phyloP scores from a whole-genome alignment of 176 grass and related monocot species.

The Phyllostachys edulis region DNA sequence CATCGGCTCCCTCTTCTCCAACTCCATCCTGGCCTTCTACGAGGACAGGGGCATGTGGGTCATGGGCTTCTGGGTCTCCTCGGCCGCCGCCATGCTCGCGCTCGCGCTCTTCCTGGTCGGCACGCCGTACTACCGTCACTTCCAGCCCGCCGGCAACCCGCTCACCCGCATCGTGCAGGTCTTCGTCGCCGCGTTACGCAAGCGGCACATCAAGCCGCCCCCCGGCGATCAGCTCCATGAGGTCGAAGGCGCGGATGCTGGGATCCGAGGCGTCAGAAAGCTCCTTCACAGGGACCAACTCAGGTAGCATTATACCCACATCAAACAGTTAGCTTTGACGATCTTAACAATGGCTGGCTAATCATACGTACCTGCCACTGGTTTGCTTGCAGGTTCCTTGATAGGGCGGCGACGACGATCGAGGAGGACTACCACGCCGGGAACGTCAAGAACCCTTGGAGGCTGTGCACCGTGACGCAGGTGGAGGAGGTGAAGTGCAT shows the following conservation, averaged over 20 bases:
- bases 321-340: too few species aligned
- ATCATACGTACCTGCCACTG: too few species aligned
- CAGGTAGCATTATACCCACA: constrained; percentile 11
- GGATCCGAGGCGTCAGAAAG: constrained; percentile 33
- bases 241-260: constrained; percentile 32
- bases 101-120: constrained; percentile 48
- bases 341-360: too few species aligned
- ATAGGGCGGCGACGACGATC: constrained; percentile 42
- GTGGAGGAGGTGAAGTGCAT: constrained; percentile 48
- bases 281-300: constrained; percentile 48
- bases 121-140: constrained; percentile 44
- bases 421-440: constrained; percentile 23
- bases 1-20: constrained; percentile 61
- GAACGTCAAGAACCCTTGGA: constrained; percentile 32
- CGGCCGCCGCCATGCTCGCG: constrained; percentile 14
- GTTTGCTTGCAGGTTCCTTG: constrained; percentile 39
- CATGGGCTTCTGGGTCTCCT: constrained; percentile 53
- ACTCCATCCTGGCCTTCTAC: constrained; percentile 52
- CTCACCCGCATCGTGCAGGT: constrained; percentile 57
- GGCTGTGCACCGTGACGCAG: constrained; percentile 73
- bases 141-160: constrained; percentile 44
- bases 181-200: constrained; percentile 27
- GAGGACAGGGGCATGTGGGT: constrained; percentile 56
- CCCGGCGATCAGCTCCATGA: constrained; percentile 35
- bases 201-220: constrained; percentile 36